phyloP scores from a whole-genome alignment of 129 eudicot species.

The Glebionis coronaria region DNA sequence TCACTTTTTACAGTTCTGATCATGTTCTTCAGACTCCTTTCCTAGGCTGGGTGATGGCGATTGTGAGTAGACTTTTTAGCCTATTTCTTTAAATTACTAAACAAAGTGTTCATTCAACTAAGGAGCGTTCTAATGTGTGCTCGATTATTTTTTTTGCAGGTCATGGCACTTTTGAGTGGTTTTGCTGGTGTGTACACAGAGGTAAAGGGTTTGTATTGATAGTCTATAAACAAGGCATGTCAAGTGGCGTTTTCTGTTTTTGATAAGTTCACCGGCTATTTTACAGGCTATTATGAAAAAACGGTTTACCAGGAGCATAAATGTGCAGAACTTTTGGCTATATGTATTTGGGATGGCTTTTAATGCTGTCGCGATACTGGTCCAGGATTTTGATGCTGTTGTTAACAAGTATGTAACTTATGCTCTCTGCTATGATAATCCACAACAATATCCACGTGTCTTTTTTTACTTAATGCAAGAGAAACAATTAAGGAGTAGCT shows the following conservation, averaged over 20 bases:
- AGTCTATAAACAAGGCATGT: not conserved
- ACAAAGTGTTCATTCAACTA: not conserved
- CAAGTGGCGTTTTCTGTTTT: constrained; percentile 11
- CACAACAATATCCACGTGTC: not conserved
- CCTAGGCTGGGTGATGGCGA: constrained; percentile 98
- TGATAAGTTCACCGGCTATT: constrained; percentile 7
- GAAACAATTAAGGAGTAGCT: constrained; percentile 1
- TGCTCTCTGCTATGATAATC: constrained; percentile 4
- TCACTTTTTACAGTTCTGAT: constrained; percentile 72
- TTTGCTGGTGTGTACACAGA: constrained; percentile 99
- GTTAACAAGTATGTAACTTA: constrained; percentile 58
- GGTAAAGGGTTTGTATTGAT: constrained; percentile 43
- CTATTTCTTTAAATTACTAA: constrained; percentile 9
- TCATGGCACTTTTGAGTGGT: constrained; percentile 98
- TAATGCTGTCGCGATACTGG: constrained; percentile 77
- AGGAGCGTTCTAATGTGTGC: constrained; percentile 9
- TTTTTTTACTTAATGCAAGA: not conserved
- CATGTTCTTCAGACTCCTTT: constrained; percentile 92
- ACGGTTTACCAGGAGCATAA: constrained; percentile 93
- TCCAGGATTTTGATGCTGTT: constrained; percentile 94
- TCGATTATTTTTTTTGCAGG: constrained; percentile 41
- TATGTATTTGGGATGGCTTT: constrained; percentile 97
- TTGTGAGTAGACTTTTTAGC: constrained; percentile 59
- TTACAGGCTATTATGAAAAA: constrained; percentile 89
- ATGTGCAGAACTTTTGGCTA: constrained; percentile 99